Evolutionary conservation across 73 alveolate genomes (phyloP), one percentile per base, ranked within the genome.

Genomic region (Paramecium bursaria): DNA sequence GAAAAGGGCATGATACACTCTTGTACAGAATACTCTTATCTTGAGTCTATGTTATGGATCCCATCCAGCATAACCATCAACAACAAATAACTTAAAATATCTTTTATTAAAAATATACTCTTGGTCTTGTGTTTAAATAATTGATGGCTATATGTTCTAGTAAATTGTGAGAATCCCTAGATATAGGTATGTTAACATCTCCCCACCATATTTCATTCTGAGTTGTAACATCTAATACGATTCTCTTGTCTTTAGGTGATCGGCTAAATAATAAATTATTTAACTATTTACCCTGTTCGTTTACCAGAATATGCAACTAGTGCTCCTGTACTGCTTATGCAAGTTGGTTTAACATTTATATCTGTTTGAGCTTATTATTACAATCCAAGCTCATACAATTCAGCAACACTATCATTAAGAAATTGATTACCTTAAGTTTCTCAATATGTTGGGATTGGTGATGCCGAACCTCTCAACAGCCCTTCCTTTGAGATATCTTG

Each of bases 11-110:
- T 95, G 99, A 57, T 95, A 95, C 49, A 98, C 97, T 74, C 98
- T 73, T 25, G 90, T 85, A 67, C 95, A 90, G 31, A 94, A 75
- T 10, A 94, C 95, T 75, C 97, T 73, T 74, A 90, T 91, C 67
- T 88, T 91, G 76, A 92, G 57, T 87, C 98, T 90, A 90, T 91
- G 88, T 22, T 91, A 88, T 14, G 93, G 92, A 85, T 96, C 99
- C 99, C 99, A 96, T 5, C 98, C 97, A 4, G 98, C 99, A 74
- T 91, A 93, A 17, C 98, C 98, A 54, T 95, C 99, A 47, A 95
- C 74, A 67, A 95, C 91, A 77, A 86, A 94, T 30, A 95, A 46
- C 53, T 73, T 46, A 25, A 14, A 33, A 26, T 23, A 1, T 19
- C 10, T n/a, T n/a, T 3, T 17, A 0, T 47, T 7, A 35, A 53